Base-by-base conservation (phyloP, 2,329 filamentous ascomycete species). In the Gaeumannomyces sp. region DNA sequence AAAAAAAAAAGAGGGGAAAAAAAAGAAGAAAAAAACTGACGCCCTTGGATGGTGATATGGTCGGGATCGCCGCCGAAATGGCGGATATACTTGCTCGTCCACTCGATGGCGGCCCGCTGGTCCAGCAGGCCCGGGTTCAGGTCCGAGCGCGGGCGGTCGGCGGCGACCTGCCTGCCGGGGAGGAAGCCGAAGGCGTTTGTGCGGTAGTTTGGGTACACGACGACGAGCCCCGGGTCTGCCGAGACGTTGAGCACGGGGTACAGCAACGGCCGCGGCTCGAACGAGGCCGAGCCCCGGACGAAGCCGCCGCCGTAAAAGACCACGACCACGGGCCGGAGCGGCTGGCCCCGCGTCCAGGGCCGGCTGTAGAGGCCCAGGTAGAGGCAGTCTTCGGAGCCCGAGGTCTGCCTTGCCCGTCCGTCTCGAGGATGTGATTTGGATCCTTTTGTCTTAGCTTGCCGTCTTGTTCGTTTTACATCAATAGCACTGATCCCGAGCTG, bases 241-340 rank as follows among this genome's bases (percentile, higher is more conserved):
- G 80, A 83, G 4, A 81, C 82, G 68, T 87, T 86, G 4, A 89
- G 75, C 4, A 86, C 77, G 0, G 85, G 86, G 69, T 83, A 88
- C 1, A 78, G 83, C 0, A 80, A 74, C 2, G 86, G 85, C 4
- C 85, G 85, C 10, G 87, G 76, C 8, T 71, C 73, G 69, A 87
- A 85, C 53, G 76, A 79, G 0, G 83, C 85, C 35, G 78, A 78
- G 10, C 85, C 86, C 70, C 84, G 76, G 62, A 88, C 83, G 74
- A 85, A 89, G 2, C 79, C 86, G 16, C 86, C 86, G 63, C 86
- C 86, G 70, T 85, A 86, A 70, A 86, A 87, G 4, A 81, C 80
- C 3, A 88, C 80, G 0, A 89, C 78, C 0, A 89, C 85, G 0
- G 86, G 85, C 3, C 83, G 77, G 4, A 81, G 77, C 1, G 80